Conservation (phyloP, 2,329 filamentous ascomycete species). For the Cladosporium sp. region DNA sequence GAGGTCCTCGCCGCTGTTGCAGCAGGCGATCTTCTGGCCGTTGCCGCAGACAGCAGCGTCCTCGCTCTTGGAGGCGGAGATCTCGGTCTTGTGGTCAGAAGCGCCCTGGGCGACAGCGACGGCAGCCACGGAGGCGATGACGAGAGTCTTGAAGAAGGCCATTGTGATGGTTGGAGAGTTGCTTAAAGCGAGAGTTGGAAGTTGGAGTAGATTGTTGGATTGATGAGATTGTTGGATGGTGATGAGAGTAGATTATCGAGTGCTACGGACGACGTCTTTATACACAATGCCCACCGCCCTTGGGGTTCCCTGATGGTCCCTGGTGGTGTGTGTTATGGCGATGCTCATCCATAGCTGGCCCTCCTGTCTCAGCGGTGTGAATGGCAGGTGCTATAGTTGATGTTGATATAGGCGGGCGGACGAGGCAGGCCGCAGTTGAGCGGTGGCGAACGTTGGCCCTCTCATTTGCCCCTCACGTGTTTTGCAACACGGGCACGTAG, state of each 20-base stretch:
- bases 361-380: no score
- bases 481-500: no score
- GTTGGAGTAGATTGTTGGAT: slow-evolving; percentile 1
- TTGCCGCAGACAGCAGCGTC: background rate
- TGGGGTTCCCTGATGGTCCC: background rate
- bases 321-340: background rate
- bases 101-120: slow-evolving; percentile 1
- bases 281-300: background rate
- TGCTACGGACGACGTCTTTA: background rate
- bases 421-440: no score
- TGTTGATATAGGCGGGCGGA: no score
- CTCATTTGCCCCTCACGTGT: no score
- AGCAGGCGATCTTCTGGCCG: slow-evolving; percentile 10
- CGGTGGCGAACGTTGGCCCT: no score
- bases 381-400: no score
- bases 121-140: slow-evolving; percentile 9
- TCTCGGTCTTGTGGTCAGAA: background rate
- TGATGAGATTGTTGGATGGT: slow-evolving; percentile 9
- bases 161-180: slow-evolving; percentile 7
- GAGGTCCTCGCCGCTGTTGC: slow-evolving; percentile 9
- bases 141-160: slow-evolving; percentile 9
- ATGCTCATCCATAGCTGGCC: background rate
- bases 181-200: background rate
- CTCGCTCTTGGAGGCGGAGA: background rate
- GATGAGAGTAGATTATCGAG: background rate